Base-by-base conservation (phyloP, 2,329 filamentous ascomycete genomes). In the Xylariaceae sp. region DNA sequence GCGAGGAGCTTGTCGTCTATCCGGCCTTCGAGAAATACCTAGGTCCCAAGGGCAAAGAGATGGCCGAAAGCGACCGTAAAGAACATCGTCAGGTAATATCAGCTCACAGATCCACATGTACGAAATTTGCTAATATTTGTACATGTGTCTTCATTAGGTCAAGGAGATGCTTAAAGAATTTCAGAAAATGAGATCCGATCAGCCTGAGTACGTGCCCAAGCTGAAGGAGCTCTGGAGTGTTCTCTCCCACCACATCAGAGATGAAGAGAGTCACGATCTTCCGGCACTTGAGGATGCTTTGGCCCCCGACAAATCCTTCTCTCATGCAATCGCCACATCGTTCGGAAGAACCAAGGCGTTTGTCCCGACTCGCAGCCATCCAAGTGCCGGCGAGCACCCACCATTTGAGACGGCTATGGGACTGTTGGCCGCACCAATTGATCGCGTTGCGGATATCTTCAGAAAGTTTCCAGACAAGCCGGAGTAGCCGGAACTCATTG, bases 401-500 rank as follows among this genome's bases (percentile, higher is more conserved):
- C 70, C 68, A 1, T 77, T 75, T 47, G 74, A 77, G 62, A 77
- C 71, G 0, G 68, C 66, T 0, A 65, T 65, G 21, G 72, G 69
- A 0, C 53, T 79, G 29, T 53, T 79, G 57, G 61, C 70, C 1
- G 74, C 75, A 14, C 76, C 76, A 0, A 61, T 79, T 20, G 76
- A 79, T 58, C 69, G 69, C 45, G 49, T 79, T 19, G 58, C 60
- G 20, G 73, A 79, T 62, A 37, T 77, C 8, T 76, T 79, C 53
- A 59, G 70, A n/a, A 72, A 67, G 53, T 79, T 76, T 55, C 75
- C 74, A 2, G 60, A 66, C n/a, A n/a, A n/a, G n/a, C n/a, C n/a
- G n/a, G n/a, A n/a, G n/a, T n/a, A n/a, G n/a, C n/a, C n/a, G n/a
- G n/a, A n/a, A n/a, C n/a, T n/a, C n/a, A n/a, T n/a, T n/a, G n/a